These are phyloP conservation scores for Dioszegia hungarica DNA, from an alignment of 768 basidiomycete genomes.

Conservation along the genomic window DNA sequence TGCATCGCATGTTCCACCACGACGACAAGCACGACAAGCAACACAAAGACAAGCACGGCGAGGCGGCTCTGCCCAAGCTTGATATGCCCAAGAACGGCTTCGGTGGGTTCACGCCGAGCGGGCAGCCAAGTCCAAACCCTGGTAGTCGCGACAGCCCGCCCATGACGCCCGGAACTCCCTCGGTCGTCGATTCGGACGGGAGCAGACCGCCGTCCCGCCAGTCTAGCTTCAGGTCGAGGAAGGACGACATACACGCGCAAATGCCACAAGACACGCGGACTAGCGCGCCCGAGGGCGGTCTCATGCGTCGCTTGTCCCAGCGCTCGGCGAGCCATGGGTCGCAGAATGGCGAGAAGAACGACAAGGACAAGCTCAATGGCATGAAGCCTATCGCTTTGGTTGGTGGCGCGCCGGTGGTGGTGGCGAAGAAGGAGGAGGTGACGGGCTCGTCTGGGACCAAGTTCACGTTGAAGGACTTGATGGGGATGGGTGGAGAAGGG, in stretches of 20 bases:
- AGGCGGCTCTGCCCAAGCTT: slow-evolving; percentile 15
- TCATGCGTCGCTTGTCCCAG: slow-evolving; percentile 22
- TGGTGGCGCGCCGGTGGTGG: slow-evolving; percentile 22
- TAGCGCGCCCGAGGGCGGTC: background rate
- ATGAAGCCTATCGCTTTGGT: slow-evolving; percentile 18
- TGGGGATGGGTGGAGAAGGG: slow-evolving; percentile 54
- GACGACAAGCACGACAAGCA: slow-evolving; percentile 20
- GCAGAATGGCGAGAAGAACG: background rate
- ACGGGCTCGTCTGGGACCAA: slow-evolving; percentile 56
- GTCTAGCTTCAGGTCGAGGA: slow-evolving; percentile 20
- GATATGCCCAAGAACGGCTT: slow-evolving; percentile 1
- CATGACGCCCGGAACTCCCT: slow-evolving; percentile 41
- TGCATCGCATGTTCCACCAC: slow-evolving; percentile 47
- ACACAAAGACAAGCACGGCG: slow-evolving; percentile 18
- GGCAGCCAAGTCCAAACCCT: slow-evolving; percentile 12
- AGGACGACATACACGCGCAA: slow-evolving; percentile 37
- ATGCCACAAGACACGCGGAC: slow-evolving; percentile 24
- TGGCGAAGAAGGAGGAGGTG: slow-evolving; percentile 37
- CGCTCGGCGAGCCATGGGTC: slow-evolving; percentile 22
- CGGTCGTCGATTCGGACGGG: slow-evolving; percentile 25
- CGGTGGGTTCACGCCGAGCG: slow-evolving; percentile 4
- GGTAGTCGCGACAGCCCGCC: slow-evolving; percentile 31
- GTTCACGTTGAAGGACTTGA: slow-evolving; percentile 79
- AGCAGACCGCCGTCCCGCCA: slow-evolving; percentile 32
- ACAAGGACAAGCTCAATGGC: background rate